Percentiles rank a stretch among this genome's conserved stretches.
phyloP scores from a whole-genome alignment of 2,329 filamentous ascomycete genomes.

The Aspergillus bombycis region DNA sequence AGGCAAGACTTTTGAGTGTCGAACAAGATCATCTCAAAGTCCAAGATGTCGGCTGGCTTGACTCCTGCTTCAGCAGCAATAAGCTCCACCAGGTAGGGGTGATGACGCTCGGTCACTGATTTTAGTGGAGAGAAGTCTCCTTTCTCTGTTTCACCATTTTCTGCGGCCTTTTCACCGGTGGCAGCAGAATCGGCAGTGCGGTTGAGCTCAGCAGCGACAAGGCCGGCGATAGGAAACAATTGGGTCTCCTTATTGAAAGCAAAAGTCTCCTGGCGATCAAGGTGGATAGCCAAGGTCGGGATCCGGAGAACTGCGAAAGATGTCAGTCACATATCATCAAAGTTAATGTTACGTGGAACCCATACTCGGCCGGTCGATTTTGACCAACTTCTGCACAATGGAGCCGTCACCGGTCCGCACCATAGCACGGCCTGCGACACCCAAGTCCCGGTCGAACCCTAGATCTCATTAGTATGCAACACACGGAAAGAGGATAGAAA shows the following conservation, averaged over 20 bases:
- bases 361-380: conserved; percentile 78
- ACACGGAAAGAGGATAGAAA: not conserved
- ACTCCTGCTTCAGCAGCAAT: conserved; percentile 79
- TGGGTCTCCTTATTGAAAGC: conserved; percentile 97
- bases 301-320: conserved; percentile 70
- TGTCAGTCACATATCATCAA: conserved; percentile 6
- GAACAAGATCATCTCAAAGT: conserved; percentile 97
- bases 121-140: conserved; percentile 74
- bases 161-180: conserved; percentile 28
- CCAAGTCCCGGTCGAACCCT: conserved; percentile 92
- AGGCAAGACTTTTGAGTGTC: conserved; percentile 90
- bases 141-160: conserved; percentile 40
- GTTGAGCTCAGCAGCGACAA: conserved; percentile 87
- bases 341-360: not conserved
- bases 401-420: conserved; percentile 73
- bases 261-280: conserved; percentile 83
- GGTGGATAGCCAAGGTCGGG: conserved; percentile 90
- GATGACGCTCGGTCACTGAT: conserved; percentile 78
- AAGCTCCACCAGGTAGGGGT: conserved; percentile 81
- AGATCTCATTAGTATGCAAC: conserved; percentile 17
- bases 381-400: conserved; percentile 82
- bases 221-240: conserved; percentile 87
- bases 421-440: conserved; percentile 85
- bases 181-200: conserved; percentile 58
- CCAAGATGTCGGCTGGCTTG: conserved; percentile 71